A percentile compares a stretch with the other conserved stretches of the same genome.
Conservation (phyloP, 345 rosid species). For the Stellera chamaejasme region DNA sequence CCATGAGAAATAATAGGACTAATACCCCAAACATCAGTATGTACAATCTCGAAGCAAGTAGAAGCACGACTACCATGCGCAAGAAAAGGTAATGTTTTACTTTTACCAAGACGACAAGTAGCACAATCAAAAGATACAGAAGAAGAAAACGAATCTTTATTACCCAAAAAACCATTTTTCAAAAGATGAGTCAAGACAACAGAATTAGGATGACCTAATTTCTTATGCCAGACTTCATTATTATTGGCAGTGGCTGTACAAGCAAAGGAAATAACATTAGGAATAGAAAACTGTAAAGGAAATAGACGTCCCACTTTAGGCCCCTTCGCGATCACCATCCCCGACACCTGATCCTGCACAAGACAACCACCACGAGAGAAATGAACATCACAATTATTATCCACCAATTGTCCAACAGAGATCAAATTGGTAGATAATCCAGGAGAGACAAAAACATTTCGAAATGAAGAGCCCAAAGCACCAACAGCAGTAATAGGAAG, state of each 20-base stretch:
- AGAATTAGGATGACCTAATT: background rate
- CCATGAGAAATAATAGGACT: background rate
- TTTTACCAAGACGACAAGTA: slow-evolving; percentile 1
- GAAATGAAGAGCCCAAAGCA: background rate
- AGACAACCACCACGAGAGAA: no score
- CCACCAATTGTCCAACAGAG: no score
- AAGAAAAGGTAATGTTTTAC: slow-evolving; percentile 4
- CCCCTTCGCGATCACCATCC: slow-evolving; percentile 4
- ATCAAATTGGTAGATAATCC: no score
- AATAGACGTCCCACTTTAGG: background rate
- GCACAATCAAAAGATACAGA: background rate
- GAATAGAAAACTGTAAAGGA: no score
- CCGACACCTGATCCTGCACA: slow-evolving; percentile 4
- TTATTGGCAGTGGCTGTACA: background rate
- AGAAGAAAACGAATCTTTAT: background rate
- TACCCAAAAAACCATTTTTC: background rate
- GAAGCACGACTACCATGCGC: background rate
- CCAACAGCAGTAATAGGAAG: background rate
- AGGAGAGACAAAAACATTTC: background rate
- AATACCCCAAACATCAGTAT: background rate
- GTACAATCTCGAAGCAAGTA: slow-evolving; percentile 5
- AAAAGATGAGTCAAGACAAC: background rate
- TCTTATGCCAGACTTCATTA: background rate
- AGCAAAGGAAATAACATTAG: background rate
- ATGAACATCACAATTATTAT: no score